Conservation (phyloP, 2,329 filamentous ascomycete species). For the Bipolaris bicolor region DNA sequence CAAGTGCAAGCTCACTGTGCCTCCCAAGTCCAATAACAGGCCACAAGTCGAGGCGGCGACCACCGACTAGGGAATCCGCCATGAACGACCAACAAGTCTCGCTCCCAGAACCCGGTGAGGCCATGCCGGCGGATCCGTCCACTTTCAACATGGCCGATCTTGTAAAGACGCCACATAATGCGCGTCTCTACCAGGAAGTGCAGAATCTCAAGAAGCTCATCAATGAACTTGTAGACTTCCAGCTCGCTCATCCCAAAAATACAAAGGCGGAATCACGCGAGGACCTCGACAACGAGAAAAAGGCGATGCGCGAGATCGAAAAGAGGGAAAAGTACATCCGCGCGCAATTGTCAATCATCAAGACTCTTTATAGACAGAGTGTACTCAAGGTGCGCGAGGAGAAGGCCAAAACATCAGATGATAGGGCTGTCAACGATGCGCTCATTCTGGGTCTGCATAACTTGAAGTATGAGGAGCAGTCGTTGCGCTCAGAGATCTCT, state of each 20-base stretch:
- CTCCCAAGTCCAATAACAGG: not conserved
- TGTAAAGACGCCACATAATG: slow-evolving; percentile 41
- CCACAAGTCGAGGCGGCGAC: not conserved
- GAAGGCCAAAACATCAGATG: slow-evolving; percentile 84
- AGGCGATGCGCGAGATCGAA: slow-evolving; percentile 32
- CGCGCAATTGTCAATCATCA: slow-evolving; percentile 63
- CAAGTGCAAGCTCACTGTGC: not conserved
- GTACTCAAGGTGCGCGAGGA: slow-evolving; percentile 82
- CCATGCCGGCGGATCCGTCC: slow-evolving; percentile 23
- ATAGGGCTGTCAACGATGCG: slow-evolving; percentile 86
- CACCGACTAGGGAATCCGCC: not conserved
- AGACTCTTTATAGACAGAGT: slow-evolving; percentile 81
- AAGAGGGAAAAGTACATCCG: slow-evolving; percentile 73
- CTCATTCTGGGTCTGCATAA: slow-evolving; percentile 94
- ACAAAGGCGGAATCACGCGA: slow-evolving; percentile 26
- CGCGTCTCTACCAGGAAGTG: slow-evolving; percentile 37
- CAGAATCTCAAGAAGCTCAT: slow-evolving; percentile 41
- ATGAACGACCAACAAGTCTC: slow-evolving; percentile 18
- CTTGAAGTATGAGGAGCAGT: slow-evolving; percentile 92
- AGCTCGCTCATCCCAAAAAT: slow-evolving; percentile 34
- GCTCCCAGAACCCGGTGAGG: slow-evolving; percentile 7
- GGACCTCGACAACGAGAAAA: slow-evolving; percentile 35
- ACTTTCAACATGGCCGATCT: slow-evolving; percentile 33
- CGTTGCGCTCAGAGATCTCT: slow-evolving; percentile 85
- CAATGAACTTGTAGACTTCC: slow-evolving; percentile 43